phyloP scores from a whole-genome alignment of 1,284 basidiomycete genomes.

The Ganoderma lingzhi region DNA sequence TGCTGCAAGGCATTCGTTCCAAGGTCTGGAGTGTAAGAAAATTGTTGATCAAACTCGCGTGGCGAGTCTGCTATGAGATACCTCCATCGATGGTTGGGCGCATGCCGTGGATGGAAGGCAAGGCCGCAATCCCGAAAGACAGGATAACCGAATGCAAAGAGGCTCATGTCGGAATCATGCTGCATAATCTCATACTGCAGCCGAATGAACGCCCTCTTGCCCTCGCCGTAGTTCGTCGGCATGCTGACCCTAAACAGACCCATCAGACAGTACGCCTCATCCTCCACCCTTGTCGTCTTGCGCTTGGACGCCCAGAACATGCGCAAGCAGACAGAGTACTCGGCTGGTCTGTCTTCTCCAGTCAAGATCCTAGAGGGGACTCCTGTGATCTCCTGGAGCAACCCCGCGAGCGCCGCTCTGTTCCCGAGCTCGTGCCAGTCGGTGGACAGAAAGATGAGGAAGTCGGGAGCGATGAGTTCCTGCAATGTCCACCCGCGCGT shows the following conservation, averaged over 20 bases:
- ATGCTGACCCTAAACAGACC: background rate
- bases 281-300: background rate
- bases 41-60: background rate
- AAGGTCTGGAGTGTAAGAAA: background rate
- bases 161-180: background rate
- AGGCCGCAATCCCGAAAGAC: too few relatives aligned
- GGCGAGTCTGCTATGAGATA: background rate
- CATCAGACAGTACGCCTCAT: background rate
- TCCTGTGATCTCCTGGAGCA: background rate
- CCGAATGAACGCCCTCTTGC: background rate
- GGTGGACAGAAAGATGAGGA: background rate
- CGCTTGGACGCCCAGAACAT: background rate
- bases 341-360: background rate
- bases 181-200: slow-evolving; percentile 1
- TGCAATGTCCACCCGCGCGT: background rate
- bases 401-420: background rate
- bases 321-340: background rate
- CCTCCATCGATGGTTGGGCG: background rate
- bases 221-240: background rate
- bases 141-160: too few relatives aligned
- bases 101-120: background rate
- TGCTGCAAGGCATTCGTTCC: background rate
- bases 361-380: background rate
- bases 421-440: background rate
- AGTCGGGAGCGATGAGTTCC: background rate